Percentiles rank a stretch among this genome's conserved stretches.
These are phyloP conservation scores for Neurospora africana DNA, from an alignment of 495 filamentous ascomycete genomes.

Conservation along the genomic window DNA sequence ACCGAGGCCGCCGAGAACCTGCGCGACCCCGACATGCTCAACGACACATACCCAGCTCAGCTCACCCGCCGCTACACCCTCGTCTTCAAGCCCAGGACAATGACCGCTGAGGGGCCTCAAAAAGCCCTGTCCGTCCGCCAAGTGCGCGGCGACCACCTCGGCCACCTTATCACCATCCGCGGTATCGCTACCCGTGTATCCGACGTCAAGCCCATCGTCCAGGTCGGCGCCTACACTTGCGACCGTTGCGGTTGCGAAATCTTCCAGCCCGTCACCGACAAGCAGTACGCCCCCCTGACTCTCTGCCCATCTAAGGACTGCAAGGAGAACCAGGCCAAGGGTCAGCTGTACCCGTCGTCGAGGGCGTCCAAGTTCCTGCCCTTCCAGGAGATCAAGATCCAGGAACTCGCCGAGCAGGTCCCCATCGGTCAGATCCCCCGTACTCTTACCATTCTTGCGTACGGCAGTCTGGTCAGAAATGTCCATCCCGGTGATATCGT, in stretches of 20 bases:
- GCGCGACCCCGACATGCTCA: slow-evolving; percentile 44
- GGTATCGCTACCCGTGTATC: slow-evolving; percentile 93
- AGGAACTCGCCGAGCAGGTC: slow-evolving; percentile 96
- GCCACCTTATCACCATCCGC: slow-evolving; percentile 84
- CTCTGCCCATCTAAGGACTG: slow-evolving; percentile 84
- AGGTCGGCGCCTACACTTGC: slow-evolving; percentile 95
- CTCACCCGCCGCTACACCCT: slow-evolving; percentile 90
- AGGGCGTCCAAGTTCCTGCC: slow-evolving; percentile 93
- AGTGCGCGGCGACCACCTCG: slow-evolving; percentile 84
- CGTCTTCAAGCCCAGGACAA: slow-evolving; percentile 83
- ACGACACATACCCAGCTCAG: slow-evolving; percentile 74
- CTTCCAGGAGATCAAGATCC: slow-evolving; percentile 97
- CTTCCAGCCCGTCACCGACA: slow-evolving; percentile 90
- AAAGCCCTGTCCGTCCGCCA: slow-evolving; percentile 92
- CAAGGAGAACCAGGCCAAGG: slow-evolving; percentile 79
- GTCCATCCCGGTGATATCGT: slow-evolving; percentile 91
- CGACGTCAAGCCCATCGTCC: slow-evolving; percentile 94
- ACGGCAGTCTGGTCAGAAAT: slow-evolving; percentile 71
- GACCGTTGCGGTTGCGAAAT: slow-evolving; percentile 94
- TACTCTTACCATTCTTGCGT: slow-evolving; percentile 77
- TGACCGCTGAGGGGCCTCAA: slow-evolving; percentile 54
- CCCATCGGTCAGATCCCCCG: slow-evolving; percentile 95
- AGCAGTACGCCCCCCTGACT: slow-evolving; percentile 76
- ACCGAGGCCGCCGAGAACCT: slow-evolving; percentile 56
- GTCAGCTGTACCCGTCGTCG: slow-evolving; percentile 85